A percentile compares a stretch with the other conserved stretches of the same genome.
These are phyloP conservation scores for Thelonectria olida DNA, from an alignment of 2,329 filamentous ascomycete genomes.

Conservation along the genomic window DNA sequence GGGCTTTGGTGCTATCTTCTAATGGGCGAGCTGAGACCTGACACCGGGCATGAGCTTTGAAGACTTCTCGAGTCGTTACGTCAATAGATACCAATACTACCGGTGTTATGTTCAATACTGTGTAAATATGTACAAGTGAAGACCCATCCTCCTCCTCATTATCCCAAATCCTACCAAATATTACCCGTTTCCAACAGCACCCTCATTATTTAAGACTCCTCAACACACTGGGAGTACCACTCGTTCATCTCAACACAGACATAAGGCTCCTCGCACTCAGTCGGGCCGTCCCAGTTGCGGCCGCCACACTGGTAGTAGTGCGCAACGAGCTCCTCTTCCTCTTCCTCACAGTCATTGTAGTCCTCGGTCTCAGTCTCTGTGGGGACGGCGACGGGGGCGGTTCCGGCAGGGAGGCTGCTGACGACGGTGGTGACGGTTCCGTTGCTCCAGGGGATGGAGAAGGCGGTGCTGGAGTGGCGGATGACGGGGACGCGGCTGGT, in stretches of 20 bases:
- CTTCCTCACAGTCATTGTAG: background rate
- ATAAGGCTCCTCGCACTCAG: slow-evolving; percentile 33
- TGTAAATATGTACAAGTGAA: slow-evolving; percentile 30
- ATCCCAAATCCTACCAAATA: background rate
- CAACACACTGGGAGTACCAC: slow-evolving; percentile 35
- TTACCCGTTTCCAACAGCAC: background rate
- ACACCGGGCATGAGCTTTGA: too few species aligned
- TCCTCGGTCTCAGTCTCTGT: slow-evolving; percentile 21
- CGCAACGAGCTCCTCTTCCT: slow-evolving; percentile 13
- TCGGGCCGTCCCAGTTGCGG: slow-evolving; percentile 29
- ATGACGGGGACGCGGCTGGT: slow-evolving; percentile 29
- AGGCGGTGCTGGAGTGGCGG: slow-evolving; percentile 31
- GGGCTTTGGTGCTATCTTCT: too few species aligned
- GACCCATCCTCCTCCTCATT: slow-evolving; percentile 1
- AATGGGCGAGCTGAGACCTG: too few species aligned
- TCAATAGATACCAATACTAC: background rate
- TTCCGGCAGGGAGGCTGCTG: slow-evolving; percentile 19
- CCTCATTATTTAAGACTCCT: background rate
- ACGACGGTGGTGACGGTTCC: slow-evolving; percentile 20
- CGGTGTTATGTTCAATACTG: slow-evolving; percentile 10
- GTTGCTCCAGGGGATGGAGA: slow-evolving; percentile 33
- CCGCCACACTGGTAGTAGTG: slow-evolving; percentile 37
- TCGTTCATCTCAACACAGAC: slow-evolving; percentile 29
- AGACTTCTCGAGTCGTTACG: background rate
- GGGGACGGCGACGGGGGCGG: slow-evolving; percentile 15